Percentiles rank a stretch among this genome's conserved stretches.
Conservation (phyloP, 176 grass and related monocot genomes). For the Metroxylon sagu region DNA sequence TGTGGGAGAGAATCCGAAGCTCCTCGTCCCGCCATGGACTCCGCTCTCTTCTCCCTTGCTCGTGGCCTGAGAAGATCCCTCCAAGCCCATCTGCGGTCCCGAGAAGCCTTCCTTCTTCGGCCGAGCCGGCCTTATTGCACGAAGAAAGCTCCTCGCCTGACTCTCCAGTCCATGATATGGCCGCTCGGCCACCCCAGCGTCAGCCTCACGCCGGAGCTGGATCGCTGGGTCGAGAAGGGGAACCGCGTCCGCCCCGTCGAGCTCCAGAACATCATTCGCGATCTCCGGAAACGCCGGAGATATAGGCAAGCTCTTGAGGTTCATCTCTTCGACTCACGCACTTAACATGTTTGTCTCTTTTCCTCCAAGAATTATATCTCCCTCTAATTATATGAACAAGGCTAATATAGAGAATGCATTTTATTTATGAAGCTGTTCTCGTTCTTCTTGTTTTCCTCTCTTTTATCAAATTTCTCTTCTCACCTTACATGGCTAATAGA, state of each 20-base stretch:
- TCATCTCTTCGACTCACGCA: background rate
- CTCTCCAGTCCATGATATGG: conserved; percentile 55
- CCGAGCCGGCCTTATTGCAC: conserved; percentile 8
- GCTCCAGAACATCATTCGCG: conserved; percentile 45
- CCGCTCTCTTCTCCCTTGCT: conserved; percentile 29
- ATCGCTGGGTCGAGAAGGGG: conserved; percentile 45
- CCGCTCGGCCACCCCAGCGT: conserved; percentile 54
- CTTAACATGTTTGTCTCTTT: conserved; percentile 12
- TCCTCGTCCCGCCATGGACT: conserved; percentile 13
- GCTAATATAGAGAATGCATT: no score
- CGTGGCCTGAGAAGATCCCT: conserved; percentile 24
- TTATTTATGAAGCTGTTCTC: no score
- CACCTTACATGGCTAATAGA: no score
- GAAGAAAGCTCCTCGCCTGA: conserved; percentile 1
- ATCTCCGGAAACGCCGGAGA: conserved; percentile 50
- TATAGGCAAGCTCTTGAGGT: conserved; percentile 82
- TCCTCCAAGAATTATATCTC: background rate
- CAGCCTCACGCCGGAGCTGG: conserved; percentile 58
- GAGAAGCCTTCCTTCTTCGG: background rate
- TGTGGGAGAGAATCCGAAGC: no score
- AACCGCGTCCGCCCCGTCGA: conserved; percentile 39
- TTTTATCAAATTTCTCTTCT: no score
- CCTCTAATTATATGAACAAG: no score
- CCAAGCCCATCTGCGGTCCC: conserved; percentile 6
- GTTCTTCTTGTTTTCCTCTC: no score